Percentiles rank a stretch among this genome's conserved stretches.
phyloP scores from a whole-genome alignment of 495 filamentous ascomycete genomes.

The Xylaria venustula region DNA sequence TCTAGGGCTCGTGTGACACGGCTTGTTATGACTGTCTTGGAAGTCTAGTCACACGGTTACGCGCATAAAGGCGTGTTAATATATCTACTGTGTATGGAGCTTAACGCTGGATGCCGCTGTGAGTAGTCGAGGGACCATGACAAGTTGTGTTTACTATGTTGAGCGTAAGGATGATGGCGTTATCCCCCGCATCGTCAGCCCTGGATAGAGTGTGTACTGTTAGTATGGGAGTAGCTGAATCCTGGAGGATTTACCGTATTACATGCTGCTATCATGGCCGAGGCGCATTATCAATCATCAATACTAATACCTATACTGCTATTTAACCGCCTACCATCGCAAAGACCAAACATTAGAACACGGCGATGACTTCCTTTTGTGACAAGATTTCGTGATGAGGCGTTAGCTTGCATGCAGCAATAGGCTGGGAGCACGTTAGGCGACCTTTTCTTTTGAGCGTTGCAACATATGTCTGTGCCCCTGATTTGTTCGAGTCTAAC shows the following conservation, averaged over 20 bases:
- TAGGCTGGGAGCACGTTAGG: background rate
- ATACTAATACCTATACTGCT: too few relatives aligned
- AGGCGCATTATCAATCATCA: background rate
- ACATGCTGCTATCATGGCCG: background rate
- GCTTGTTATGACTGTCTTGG: background rate
- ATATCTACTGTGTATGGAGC: too few relatives aligned
- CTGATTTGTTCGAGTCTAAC: background rate
- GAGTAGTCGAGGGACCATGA: background rate
- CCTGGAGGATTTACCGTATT: conserved; percentile 8
- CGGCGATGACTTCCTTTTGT: background rate
- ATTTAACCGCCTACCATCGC: too few relatives aligned
- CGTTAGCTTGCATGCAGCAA: background rate
- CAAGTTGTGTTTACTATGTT: background rate
- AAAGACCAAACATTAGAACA: background rate
- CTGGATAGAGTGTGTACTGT: background rate
- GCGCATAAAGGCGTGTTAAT: too few relatives aligned
- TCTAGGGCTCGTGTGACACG: background rate
- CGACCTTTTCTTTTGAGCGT: background rate
- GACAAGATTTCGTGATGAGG: background rate
- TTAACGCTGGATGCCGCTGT: too few relatives aligned
- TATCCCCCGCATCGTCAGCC: conserved; percentile 7
- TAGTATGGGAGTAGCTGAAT: background rate
- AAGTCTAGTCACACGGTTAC: background rate
- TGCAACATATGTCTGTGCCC: background rate
- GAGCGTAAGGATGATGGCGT: background rate